A percentile compares a stretch with the other conserved stretches of the same genome.
phyloP scores from a whole-genome alignment of 371 early-diverging fungal genomes.

The Mucor circinelloides region DNA sequence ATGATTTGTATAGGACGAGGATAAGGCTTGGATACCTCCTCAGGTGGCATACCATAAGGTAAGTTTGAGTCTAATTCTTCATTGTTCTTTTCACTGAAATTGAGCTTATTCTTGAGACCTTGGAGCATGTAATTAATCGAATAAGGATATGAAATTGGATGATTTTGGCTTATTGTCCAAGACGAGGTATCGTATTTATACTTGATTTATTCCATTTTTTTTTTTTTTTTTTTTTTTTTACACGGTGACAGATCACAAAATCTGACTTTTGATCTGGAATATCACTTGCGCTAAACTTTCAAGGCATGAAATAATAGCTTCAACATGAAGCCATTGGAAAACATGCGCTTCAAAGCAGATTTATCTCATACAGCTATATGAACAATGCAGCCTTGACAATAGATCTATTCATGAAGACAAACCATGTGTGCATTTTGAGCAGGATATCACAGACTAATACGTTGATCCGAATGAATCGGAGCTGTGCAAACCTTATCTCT shows the following conservation, averaged over 20 bases:
- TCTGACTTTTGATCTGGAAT: not conserved
- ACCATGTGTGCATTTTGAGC: not conserved
- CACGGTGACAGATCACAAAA: slow-evolving; percentile 2
- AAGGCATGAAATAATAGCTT: not conserved
- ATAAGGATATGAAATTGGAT: not conserved
- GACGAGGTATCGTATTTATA: not conserved
- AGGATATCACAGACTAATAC: not conserved
- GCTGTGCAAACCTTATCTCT: not conserved
- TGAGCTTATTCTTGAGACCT: not conserved
- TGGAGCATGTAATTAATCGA: not conserved
- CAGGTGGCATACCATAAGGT: slow-evolving; percentile 10
- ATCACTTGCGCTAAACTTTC: not conserved
- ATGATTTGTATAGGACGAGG: not conserved
- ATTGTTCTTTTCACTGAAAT: not conserved
- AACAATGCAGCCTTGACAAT: not conserved
- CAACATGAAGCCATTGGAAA: not conserved
- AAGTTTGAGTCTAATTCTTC: slow-evolving; percentile 6
- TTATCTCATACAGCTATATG: not conserved
- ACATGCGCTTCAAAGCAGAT: not conserved
- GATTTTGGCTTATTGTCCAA: not conserved
- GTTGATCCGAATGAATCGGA: not conserved
- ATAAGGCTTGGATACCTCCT: slow-evolving; percentile 8
- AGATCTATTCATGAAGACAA: not conserved
- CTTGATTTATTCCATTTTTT: not conserved
- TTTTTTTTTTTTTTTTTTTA: not conserved